phyloP scores from a whole-genome alignment of 2,329 filamentous ascomycete species.

The Cladosporium sp. region DNA sequence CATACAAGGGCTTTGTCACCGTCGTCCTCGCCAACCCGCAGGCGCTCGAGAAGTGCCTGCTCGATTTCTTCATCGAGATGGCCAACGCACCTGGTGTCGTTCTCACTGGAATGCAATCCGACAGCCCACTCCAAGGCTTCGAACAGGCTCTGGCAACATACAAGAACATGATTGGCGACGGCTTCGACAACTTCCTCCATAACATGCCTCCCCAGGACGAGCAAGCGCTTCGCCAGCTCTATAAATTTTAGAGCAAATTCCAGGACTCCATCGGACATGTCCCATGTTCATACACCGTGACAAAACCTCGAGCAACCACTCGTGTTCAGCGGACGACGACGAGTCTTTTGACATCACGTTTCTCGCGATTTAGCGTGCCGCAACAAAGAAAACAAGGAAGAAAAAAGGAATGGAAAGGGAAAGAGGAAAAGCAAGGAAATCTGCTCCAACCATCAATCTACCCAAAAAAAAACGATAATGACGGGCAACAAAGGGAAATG shows the following conservation, averaged over 20 bases:
- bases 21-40: slow-evolving; percentile 82
- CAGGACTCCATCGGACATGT: neutral
- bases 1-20: slow-evolving; percentile 83
- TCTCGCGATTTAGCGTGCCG: slow-evolving; percentile 7
- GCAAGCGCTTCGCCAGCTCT: slow-evolving; percentile 41
- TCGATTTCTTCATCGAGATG: slow-evolving; percentile 79
- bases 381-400: neutral
- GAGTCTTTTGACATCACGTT: neutral
- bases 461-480: neutral
- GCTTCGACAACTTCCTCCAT: slow-evolving; percentile 50
- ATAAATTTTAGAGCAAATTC: slow-evolving; percentile 31
- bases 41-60: slow-evolving; percentile 81
- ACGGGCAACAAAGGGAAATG: neutral
- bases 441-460: neutral
- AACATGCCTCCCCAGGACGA: slow-evolving; percentile 43
- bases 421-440: neutral
- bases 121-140: slow-evolving; percentile 65
- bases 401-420: neutral
- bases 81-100: slow-evolving; percentile 62
- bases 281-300: neutral
- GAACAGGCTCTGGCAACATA: slow-evolving; percentile 55
- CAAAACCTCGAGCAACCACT: neutral
- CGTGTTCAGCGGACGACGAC: too few species aligned
- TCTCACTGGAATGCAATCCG: slow-evolving; percentile 56
- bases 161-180: slow-evolving; percentile 49